Base-by-base conservation (phyloP, 192 early-diverging fungal genomes). In the Spinellus fusiger region DNA sequence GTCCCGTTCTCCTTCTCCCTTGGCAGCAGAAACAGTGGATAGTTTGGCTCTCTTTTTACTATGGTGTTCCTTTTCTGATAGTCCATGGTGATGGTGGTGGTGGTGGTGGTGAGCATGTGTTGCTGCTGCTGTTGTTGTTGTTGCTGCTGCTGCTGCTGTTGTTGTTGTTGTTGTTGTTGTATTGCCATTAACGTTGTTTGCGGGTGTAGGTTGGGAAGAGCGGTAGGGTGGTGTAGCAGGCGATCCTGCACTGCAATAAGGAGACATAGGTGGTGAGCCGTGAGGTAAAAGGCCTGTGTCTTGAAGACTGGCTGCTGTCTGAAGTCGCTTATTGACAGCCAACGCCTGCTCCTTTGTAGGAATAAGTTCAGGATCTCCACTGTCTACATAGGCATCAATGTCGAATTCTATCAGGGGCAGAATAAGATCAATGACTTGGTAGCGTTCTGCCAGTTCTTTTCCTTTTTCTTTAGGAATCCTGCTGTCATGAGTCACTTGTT, bases 401-500 rank as follows among this genome's bases (percentile, higher is more conserved):
- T 92, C 81, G 62, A 93, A 89, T 34, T 96, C 90, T 22, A 97
- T 76, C 15, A 98, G 67, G 0, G 92, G 87, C 15, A 80, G 70
- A 53, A 99, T 71, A 20, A 82, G 61, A 2, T 77, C 73, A 47
- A 86, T 80, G 4, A 95, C 92, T 12, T 77, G 76, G 70, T 91
- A 98, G 38, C 90, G 84, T 54, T 79, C 64, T 20, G 94, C 92
- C 0, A 99, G 70, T 61, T 91, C 84, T 27, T 89, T 85, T n/a
- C 90, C 92, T 15, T 86, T 78, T 53, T 83, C 77, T 68, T 89
- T 90, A 4, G 96, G 96, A 22, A 99, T 82, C 91, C 91, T 92
- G 40, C 32, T 35, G 13, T 31, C 1, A 23, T 37, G 29, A 59
- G 26, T 22, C 35, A 46, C 20, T 32, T 18, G 26, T 18, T 18